phyloP scores from a whole-genome alignment of 768 basidiomycete genomes.

The Suillus alpinus region DNA sequence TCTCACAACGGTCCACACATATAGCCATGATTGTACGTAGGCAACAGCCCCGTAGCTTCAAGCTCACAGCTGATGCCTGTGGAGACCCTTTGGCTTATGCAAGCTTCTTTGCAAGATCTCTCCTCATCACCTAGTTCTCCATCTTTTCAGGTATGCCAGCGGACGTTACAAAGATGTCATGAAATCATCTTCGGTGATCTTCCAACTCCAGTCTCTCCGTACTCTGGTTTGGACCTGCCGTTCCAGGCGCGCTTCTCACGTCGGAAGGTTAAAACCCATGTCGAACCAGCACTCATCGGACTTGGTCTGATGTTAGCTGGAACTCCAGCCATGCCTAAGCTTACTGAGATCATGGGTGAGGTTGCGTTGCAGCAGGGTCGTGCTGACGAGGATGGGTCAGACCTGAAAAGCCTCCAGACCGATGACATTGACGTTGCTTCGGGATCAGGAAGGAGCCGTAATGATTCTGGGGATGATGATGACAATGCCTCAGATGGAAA shows the following conservation, averaged over 20 bases:
- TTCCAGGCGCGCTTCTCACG: slow-evolving; percentile 47
- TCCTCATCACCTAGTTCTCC: slow-evolving; percentile 49
- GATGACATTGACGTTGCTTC: slow-evolving; percentile 42
- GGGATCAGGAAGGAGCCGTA: slow-evolving; percentile 17
- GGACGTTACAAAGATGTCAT: slow-evolving; percentile 87
- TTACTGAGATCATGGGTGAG: slow-evolving; percentile 73
- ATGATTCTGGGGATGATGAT: slow-evolving; percentile 34
- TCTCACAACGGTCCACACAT: slow-evolving; percentile 88
- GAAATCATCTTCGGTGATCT: slow-evolving; percentile 94
- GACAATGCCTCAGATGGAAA: slow-evolving; percentile 47
- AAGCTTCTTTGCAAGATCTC: slow-evolving; percentile 87
- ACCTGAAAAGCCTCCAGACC: slow-evolving; percentile 47
- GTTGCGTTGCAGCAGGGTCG: slow-evolving; percentile 91
- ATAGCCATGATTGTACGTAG: slow-evolving; percentile 88
- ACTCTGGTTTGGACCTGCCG: slow-evolving; percentile 55
- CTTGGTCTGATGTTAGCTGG: slow-evolving; percentile 81
- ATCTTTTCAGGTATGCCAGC: slow-evolving; percentile 89
- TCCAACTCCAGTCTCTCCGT: slow-evolving; percentile 65
- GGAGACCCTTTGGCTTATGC: slow-evolving; percentile 98
- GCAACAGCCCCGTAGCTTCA: slow-evolving; percentile 16
- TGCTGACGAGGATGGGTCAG: slow-evolving; percentile 55
- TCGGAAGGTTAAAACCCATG: slow-evolving; percentile 68
- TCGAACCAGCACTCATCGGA: slow-evolving; percentile 78
- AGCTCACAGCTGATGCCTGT: slow-evolving; percentile 4
- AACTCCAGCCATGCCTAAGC: slow-evolving; percentile 67